phyloP scores from a whole-genome alignment of 1,139 yeast species.

The Eremothecium gossypii region DNA sequence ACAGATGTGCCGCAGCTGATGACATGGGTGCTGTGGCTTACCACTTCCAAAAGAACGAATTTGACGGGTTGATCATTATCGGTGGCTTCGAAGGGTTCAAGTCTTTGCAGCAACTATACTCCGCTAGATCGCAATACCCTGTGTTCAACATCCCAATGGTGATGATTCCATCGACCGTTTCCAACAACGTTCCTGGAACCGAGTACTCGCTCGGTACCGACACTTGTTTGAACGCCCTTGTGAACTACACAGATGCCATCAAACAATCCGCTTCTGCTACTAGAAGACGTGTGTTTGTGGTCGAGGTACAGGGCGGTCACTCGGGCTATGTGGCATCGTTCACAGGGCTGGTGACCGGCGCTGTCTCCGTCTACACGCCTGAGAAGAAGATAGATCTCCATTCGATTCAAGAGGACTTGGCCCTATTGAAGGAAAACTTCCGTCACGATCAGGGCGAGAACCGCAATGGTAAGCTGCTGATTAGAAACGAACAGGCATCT shows the following conservation, averaged over 20 bases:
- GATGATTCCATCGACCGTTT: conserved; percentile 87
- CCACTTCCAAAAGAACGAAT: conserved; percentile 73
- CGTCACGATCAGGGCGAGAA: conserved; percentile 69
- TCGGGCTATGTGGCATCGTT: conserved; percentile 87
- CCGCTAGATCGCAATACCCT: conserved; percentile 67
- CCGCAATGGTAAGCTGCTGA: conserved; percentile 60
- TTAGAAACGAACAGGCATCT: conserved; percentile 63
- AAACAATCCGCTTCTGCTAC: conserved; percentile 94
- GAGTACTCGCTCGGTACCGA: conserved; percentile 92
- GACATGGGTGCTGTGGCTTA: conserved; percentile 85
- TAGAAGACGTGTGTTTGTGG: conserved; percentile 89
- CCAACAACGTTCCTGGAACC: conserved; percentile 97
- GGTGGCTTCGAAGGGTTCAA: conserved; percentile 95
- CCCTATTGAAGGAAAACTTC: conserved; percentile 58
- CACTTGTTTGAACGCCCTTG: conserved; percentile 85
- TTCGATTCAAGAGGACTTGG: conserved; percentile 69
- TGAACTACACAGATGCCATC: conserved; percentile 87
- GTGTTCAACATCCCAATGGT: conserved; percentile 91
- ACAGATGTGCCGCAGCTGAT: conserved; percentile 71
- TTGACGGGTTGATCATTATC: conserved; percentile 79
- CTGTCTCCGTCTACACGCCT: conserved; percentile 87
- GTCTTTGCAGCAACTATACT: conserved; percentile 70
- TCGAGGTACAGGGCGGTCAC: conserved; percentile 96
- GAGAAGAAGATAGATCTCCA: conserved; percentile 71
- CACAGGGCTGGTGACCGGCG: conserved; percentile 86